Evolutionary conservation across 1,284 basidiomycete species (phyloP).

Genomic region (Pseudozyma sp.): DNA sequence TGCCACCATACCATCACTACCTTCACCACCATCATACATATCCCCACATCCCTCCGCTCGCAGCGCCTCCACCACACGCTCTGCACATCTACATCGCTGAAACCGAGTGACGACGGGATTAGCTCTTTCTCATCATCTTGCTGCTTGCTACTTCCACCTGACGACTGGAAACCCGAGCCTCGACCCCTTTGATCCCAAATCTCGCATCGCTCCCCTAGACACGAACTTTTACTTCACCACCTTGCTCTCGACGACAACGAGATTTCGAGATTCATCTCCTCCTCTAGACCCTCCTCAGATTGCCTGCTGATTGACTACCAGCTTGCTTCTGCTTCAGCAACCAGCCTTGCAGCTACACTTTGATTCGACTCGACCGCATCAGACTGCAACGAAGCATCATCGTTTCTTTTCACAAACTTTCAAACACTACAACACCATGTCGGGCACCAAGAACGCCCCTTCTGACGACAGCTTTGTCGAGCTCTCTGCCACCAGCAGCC

Average conservation of each 20-base stretch:
- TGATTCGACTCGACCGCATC: neutral
- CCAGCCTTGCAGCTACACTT: too few species aligned
- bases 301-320: slow-evolving; percentile 48
- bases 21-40: neutral
- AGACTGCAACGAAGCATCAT: neutral
- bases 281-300: slow-evolving; percentile 14
- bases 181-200: slow-evolving; percentile 1
- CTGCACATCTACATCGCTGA: slow-evolving; percentile 21
- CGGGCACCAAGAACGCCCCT: slow-evolving; percentile 39
- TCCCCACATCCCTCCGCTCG: slow-evolving; percentile 12
- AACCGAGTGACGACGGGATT: slow-evolving; percentile 51
- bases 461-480: slow-evolving; percentile 53
- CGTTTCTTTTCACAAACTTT: neutral
- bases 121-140: slow-evolving; percentile 10
- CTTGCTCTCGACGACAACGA: slow-evolving; percentile 12
- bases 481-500: slow-evolving; percentile 44
- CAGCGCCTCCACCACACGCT: slow-evolving; percentile 3
- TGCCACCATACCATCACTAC: slow-evolving; percentile 27
- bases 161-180: slow-evolving; percentile 41
- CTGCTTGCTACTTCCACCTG: slow-evolving; percentile 32
- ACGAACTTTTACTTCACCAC: neutral
- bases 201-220: neutral
- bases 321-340: slow-evolving; percentile 17
- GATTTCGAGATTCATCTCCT: slow-evolving; percentile 4
- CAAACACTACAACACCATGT: slow-evolving; percentile 19